Percentiles rank a stretch among this genome's conserved stretches.
Evolutionary conservation across 1,284 basidiomycete genomes (phyloP).

Genomic region (Leccinum pallidistipes): DNA sequence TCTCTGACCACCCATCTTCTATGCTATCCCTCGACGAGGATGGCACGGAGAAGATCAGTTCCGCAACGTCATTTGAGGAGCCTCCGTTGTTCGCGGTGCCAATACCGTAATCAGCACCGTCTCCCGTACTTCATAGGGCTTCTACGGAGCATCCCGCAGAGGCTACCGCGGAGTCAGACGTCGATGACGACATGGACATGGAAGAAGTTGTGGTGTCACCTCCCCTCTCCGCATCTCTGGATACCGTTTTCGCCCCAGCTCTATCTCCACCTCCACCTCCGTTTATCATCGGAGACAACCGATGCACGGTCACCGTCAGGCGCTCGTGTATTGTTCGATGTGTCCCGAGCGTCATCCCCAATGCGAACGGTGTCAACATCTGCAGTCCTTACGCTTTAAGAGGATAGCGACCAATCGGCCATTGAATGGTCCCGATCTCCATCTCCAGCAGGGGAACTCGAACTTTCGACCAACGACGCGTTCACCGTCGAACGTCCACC

Average conservation of each 20-base stretch:
- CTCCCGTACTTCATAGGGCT: conserved; percentile 1
- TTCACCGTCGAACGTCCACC: conserved; percentile 4
- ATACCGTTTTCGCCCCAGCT: neutral
- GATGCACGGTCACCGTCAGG: conserved; percentile 1
- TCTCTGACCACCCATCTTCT: neutral
- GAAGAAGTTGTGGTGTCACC: conserved; percentile 22
- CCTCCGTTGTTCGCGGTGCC: conserved; percentile 2
- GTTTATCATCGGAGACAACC: conserved; percentile 14
- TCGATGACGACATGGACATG: conserved; percentile 30
- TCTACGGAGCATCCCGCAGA: conserved; percentile 5
- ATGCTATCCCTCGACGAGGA: neutral
- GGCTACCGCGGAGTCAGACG: conserved; percentile 14
- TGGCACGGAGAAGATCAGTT: neutral
- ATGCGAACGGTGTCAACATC: conserved; percentile 15
- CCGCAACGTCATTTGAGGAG: conserved; percentile 3
- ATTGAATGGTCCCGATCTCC: conserved; percentile 51
- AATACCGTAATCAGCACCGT: neutral
- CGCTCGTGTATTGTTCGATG: conserved; percentile 8
- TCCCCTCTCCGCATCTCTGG: conserved; percentile 3
- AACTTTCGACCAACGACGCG: neutral
- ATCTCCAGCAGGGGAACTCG: conserved; percentile 23
- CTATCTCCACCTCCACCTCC: conserved; percentile 18
- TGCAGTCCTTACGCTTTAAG: conserved; percentile 23
- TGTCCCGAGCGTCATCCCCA: conserved; percentile 8
- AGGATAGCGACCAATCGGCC: conserved; percentile 27